Conservation (phyloP, 106 monocot species). For the Acorus gramineus region DNA sequence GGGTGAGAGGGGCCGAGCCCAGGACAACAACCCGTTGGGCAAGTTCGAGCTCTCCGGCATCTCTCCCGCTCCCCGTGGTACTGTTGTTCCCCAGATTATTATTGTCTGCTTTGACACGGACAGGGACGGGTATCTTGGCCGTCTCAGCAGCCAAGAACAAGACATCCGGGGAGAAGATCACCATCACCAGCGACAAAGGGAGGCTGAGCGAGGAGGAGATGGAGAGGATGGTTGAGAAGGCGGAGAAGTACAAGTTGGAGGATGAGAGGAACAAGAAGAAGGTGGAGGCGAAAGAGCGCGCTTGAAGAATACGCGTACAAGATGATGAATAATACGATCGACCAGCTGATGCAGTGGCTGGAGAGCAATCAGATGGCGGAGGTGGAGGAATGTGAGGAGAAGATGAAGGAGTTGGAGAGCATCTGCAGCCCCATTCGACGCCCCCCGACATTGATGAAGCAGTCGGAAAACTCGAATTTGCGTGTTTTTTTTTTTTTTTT, state of each 20-base stretch:
- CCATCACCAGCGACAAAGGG: too few relatives aligned
- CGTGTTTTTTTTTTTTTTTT: too few relatives aligned
- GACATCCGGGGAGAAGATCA: slow-evolving; percentile 27
- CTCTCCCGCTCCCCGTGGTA: background rate
- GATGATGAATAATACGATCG: slow-evolving; percentile 8
- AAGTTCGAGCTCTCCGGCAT: background rate
- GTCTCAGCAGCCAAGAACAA: slow-evolving; percentile 47
- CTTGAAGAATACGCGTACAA: too few relatives aligned
- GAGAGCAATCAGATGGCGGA: slow-evolving; percentile 46
- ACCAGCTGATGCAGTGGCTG: slow-evolving; percentile 50
- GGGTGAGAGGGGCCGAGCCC: slow-evolving; percentile 22
- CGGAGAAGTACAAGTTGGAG: too few relatives aligned
- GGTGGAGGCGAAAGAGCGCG: too few relatives aligned
- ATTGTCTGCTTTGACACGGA: slow-evolving; percentile 42
- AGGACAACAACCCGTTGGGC: slow-evolving; percentile 32
- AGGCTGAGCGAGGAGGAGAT: too few relatives aligned
- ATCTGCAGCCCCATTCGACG: too few relatives aligned
- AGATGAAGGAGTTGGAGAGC: too few relatives aligned
- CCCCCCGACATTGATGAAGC: too few relatives aligned
- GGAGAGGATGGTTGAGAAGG: too few relatives aligned
- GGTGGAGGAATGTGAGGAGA: slow-evolving; percentile 6
- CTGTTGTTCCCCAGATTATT: slow-evolving; percentile 29
- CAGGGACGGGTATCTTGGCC: slow-evolving; percentile 41
- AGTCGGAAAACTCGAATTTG: too few relatives aligned
- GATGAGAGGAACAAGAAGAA: too few relatives aligned